These are phyloP conservation scores for Dalbergia cultrata DNA, from an alignment of 306 rosid genomes.

Conservation along the genomic window DNA sequence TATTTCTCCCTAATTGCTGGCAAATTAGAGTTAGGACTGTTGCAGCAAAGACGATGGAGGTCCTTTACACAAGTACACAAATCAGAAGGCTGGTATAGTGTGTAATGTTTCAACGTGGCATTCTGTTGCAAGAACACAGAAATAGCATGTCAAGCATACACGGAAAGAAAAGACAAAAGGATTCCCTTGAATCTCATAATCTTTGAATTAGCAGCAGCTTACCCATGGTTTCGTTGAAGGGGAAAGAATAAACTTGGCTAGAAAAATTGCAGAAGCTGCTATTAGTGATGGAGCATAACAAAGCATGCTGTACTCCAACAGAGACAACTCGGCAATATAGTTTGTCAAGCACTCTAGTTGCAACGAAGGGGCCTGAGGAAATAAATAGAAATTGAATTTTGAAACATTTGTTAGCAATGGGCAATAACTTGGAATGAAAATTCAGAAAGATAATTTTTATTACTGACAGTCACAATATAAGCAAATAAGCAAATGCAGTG, in stretches of 20 bases:
- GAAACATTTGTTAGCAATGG: not conserved
- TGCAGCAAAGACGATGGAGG: slow-evolving; percentile 65
- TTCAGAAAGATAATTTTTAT: not conserved
- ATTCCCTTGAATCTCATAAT: not conserved
- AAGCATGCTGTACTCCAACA: slow-evolving; percentile 88
- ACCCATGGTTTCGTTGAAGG: slow-evolving; percentile 95
- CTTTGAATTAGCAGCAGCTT: slow-evolving; percentile 32
- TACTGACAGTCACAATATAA: not conserved
- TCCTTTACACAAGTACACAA: slow-evolving; percentile 75
- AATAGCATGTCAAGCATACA: slow-evolving; percentile 20
- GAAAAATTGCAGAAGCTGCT: slow-evolving; percentile 91
- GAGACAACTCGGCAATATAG: slow-evolving; percentile 86
- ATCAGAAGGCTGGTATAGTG: slow-evolving; percentile 71
- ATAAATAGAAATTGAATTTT: not conserved
- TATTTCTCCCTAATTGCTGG: slow-evolving; percentile 82
- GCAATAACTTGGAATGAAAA: slow-evolving; percentile 8
- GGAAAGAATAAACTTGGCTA: slow-evolving; percentile 71
- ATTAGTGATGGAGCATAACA: slow-evolving; percentile 80
- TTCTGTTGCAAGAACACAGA: slow-evolving; percentile 55
- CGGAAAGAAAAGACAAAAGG: not conserved
- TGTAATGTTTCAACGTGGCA: slow-evolving; percentile 70
- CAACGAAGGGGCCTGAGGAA: slow-evolving; percentile 63
- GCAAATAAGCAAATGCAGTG: not conserved
- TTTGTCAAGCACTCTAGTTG: slow-evolving; percentile 91
- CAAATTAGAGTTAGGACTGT: slow-evolving; percentile 54